Conservation (phyloP, 768 basidiomycete species). For the Lactarius akahatsu region DNA sequence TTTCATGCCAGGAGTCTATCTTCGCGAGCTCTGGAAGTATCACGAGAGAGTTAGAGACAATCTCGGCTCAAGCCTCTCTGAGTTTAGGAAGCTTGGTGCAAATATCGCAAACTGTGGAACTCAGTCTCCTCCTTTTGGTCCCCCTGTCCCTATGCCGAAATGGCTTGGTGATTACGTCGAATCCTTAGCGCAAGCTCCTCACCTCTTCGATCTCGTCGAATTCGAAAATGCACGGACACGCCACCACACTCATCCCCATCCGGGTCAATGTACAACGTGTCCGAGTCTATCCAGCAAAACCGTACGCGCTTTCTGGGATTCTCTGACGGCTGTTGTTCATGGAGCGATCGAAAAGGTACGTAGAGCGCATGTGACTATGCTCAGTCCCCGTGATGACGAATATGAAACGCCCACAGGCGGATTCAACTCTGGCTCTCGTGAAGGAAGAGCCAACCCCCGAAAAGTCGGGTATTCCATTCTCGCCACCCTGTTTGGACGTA, state of each 20-base stretch:
- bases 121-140: no score
- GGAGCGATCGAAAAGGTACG: background rate
- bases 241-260: background rate
- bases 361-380: background rate
- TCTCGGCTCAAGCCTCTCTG: background rate
- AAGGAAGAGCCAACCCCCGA: background rate
- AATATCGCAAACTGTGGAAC: background rate
- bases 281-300: background rate
- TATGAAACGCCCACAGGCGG: background rate
- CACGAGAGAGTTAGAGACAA: background rate
- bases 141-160: background rate
- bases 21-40: constrained; percentile 2
- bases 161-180: background rate
- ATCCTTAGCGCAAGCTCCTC: background rate
- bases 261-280: background rate
- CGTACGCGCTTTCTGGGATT: background rate
- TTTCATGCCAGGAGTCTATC: background rate
- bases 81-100: background rate
- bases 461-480: background rate
- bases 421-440: background rate
- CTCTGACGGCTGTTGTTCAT: background rate
- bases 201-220: background rate
- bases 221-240: background rate
- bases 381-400: background rate
- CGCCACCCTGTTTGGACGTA: background rate